phyloP scores from a whole-genome alignment of 192 early-diverging fungal genomes.

The Backusella tuberculispora region DNA sequence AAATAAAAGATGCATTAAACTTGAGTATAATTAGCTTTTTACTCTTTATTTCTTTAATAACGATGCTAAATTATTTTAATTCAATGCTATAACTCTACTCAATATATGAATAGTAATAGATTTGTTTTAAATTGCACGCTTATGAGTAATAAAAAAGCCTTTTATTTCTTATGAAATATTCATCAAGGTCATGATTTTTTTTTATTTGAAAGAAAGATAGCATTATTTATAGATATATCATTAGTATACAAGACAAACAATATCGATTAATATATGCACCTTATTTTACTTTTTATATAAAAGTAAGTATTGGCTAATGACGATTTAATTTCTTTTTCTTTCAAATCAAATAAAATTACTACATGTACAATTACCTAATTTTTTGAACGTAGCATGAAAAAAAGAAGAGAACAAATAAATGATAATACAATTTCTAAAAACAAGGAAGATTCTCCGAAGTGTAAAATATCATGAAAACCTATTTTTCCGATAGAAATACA shows the following conservation, averaged over 20 bases:
- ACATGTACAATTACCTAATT: neutral
- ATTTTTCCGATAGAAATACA: conserved; percentile 4
- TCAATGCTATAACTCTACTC: neutral
- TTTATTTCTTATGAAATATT: neutral
- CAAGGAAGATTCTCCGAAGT: neutral
- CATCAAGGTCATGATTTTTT: too few relatives aligned
- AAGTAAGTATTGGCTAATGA: too few relatives aligned
- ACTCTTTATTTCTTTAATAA: neutral
- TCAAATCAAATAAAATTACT: neutral
- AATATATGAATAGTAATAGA: neutral
- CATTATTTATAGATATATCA: too few relatives aligned
- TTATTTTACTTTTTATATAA: neutral
- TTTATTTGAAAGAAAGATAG: too few relatives aligned
- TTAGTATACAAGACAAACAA: too few relatives aligned
- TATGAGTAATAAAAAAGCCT: neutral
- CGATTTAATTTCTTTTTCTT: neutral
- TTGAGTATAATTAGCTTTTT: neutral
- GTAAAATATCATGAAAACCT: neutral
- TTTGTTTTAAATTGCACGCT: neutral
- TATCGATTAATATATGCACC: too few relatives aligned
- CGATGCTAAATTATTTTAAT: neutral
- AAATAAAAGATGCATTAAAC: neutral
- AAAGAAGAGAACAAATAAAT: neutral
- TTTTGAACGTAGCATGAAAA: neutral
- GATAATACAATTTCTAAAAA: neutral